These are phyloP conservation scores for Epithemia pelagica DNA, from an alignment of 108 stramenopile species.

Conservation along the genomic window DNA sequence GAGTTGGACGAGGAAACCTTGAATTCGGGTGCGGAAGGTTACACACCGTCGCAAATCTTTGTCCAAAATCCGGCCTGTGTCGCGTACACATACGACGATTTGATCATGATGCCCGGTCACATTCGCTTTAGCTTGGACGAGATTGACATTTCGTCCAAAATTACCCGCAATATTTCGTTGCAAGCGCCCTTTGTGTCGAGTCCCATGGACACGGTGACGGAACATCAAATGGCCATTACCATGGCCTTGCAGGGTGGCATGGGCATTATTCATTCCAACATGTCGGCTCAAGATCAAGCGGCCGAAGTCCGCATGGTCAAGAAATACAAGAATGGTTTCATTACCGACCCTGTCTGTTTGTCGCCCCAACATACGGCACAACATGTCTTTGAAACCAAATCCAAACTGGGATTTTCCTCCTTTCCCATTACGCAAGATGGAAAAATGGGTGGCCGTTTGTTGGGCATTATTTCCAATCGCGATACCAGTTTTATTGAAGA, in stretches of 20 bases:
- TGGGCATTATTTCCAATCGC: slow-evolving; percentile 97
- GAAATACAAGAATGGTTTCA: slow-evolving; percentile 99
- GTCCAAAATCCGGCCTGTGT: slow-evolving; percentile 73
- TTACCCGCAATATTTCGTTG: slow-evolving; percentile 88
- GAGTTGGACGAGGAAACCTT: slow-evolving; percentile 85
- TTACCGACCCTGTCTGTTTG: slow-evolving; percentile 95
- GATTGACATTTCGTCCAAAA: slow-evolving; percentile 85
- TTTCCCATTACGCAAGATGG: slow-evolving; percentile 98
- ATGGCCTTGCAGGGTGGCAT: slow-evolving; percentile 99
- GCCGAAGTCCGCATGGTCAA: slow-evolving; percentile 90
- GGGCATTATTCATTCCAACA: slow-evolving; percentile 99
- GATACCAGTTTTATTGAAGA: slow-evolving; percentile 97
- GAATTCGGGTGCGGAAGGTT: slow-evolving; percentile 86
- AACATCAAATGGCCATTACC: slow-evolving; percentile 93
- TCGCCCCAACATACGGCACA: slow-evolving; percentile 84
- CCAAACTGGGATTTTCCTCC: slow-evolving; percentile 87
- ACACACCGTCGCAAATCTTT: slow-evolving; percentile 75
- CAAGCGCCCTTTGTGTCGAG: slow-evolving; percentile 94
- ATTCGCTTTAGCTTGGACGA: slow-evolving; percentile 90
- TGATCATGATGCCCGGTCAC: slow-evolving; percentile 98
- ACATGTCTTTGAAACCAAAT: slow-evolving; percentile 83
- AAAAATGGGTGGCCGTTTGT: slow-evolving; percentile 90
- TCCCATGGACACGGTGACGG: slow-evolving; percentile 99
- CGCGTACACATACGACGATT: slow-evolving; percentile 97
- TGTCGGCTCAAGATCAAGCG: slow-evolving; percentile 90